Evolutionary conservation across 441 rosid genomes (phyloP).

Genomic region (Brassica hybrid): DNA sequence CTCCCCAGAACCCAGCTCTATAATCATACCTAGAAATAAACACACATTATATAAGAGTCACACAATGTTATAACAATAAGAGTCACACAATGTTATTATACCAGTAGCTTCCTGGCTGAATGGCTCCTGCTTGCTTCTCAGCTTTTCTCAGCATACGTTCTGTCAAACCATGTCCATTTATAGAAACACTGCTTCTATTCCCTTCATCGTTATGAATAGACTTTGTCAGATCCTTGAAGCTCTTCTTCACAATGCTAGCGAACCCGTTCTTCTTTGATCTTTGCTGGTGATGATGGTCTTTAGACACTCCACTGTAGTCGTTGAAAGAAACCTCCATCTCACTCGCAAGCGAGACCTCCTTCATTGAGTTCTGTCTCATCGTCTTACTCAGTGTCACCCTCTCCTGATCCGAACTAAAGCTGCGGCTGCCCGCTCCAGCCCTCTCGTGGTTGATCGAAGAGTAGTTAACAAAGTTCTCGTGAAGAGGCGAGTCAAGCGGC

Average conservation of each 20-base stretch:
- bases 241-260: slow-evolving; percentile 80
- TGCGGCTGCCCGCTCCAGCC: slow-evolving; percentile 77
- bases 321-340: slow-evolving; percentile 79
- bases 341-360: slow-evolving; percentile 65
- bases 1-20: slow-evolving; percentile 94
- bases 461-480: slow-evolving; percentile 69
- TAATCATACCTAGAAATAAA: slow-evolving; percentile 84
- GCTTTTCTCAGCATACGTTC: slow-evolving; percentile 76
- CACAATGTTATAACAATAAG: not conserved
- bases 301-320: slow-evolving; percentile 63
- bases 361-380: slow-evolving; percentile 74
- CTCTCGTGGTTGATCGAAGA: slow-evolving; percentile 59
- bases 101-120: slow-evolving; percentile 93
- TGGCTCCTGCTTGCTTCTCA: slow-evolving; percentile 83
- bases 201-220: slow-evolving; percentile 64
- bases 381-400: slow-evolving; percentile 57
- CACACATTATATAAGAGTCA: no score
- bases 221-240: slow-evolving; percentile 80
- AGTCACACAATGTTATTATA: slow-evolving; percentile 31
- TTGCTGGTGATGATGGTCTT: slow-evolving; percentile 62
- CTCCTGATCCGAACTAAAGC: slow-evolving; percentile 83
- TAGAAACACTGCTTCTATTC: slow-evolving; percentile 57
- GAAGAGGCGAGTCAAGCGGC: slow-evolving; percentile 60
- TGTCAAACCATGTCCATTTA: slow-evolving; percentile 72
- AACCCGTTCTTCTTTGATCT: slow-evolving; percentile 63